Base-by-base conservation (phyloP, 805 yeast genomes). In the Cyberlindnera euphorbiae region DNA sequence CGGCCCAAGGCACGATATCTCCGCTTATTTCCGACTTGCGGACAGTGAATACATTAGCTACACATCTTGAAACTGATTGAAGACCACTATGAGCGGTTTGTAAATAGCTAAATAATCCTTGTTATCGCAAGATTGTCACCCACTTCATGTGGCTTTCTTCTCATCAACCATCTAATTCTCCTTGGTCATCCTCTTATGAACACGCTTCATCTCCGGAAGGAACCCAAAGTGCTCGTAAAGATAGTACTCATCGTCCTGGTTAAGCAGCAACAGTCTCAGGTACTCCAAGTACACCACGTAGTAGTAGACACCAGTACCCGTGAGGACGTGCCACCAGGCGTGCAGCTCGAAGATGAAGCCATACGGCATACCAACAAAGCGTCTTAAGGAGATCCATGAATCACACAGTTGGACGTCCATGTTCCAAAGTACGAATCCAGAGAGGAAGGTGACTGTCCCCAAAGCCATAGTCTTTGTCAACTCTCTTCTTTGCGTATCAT, bases 301-400 rank as follows among this genome's bases (percentile, higher is more conserved):
- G 56, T 71, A 82, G 59, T 90, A 90, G 9, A 90, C 93, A 2
- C 97, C 96, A 15, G 78, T 64, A 1, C 95, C 95, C 0, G 93
- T 84, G 45, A 84, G 69, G 9, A 84, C 63, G 56, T 90, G 97
- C 97, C 97, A 90, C 97, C 97, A 90, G 17, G 95, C 96, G 53
- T 90, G 97, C 19, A 95, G 82, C 59, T 90, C 97, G 24, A 90
- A 66, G 4, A 90, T 46, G 42, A 87, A 73, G 2, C 97, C 97
- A 35, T 81, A 73, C 2, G 97, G 97, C 63, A 82, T 71, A 4
- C 97, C 95, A 11, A 78, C 58, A 4, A 62, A 47, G 41, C 93
- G 72, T 58, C 96, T 73, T 12, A 75, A 52, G 6, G 59, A 41
- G 26, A 78, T 70, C 59, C 85, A 79, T 17, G 59, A 57, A 12